Conservation (phyloP, 345 rosid genomes). For the Adansonia digitata region DNA sequence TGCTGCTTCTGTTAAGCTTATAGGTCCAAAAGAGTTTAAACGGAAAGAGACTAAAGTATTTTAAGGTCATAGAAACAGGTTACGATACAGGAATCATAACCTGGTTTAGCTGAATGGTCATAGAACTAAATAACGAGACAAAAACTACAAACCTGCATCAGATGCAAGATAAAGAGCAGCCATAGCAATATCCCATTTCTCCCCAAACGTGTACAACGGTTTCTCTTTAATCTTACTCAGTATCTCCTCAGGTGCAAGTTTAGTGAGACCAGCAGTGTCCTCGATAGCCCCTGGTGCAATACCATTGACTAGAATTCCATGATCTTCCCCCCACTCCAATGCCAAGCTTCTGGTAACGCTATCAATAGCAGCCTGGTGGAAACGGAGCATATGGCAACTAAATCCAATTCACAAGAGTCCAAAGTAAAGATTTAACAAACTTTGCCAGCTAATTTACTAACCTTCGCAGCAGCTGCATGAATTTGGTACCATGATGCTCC, state of each 20-base stretch:
- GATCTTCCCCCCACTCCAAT: constrained; percentile 74
- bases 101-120: not conserved
- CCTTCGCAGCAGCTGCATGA: constrained; percentile 89
- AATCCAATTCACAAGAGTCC: not conserved
- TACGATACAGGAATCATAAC: not conserved
- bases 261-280: constrained; percentile 69
- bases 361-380: constrained; percentile 71
- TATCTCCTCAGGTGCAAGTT: constrained; percentile 65
- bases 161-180: constrained; percentile 70
- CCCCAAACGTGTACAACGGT: constrained; percentile 57
- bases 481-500: constrained; percentile 79
- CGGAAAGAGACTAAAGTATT: not conserved
- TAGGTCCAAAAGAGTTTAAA: not conserved
- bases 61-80: not conserved
- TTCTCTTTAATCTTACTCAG: constrained; percentile 32
- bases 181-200: constrained; percentile 89
- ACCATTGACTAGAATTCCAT: constrained; percentile 55
- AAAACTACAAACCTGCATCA: constrained; percentile 48
- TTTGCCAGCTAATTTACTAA: constrained; percentile 5
- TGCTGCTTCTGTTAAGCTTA: not conserved
- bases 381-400: not conserved
- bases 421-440: not conserved
- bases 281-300: constrained; percentile 77
- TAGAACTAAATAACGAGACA: not conserved
- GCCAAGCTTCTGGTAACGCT: constrained; percentile 69